Base-by-base conservation (phyloP, 2,329 filamentous ascomycete species). In the Aphanoascus verrucosus region DNA sequence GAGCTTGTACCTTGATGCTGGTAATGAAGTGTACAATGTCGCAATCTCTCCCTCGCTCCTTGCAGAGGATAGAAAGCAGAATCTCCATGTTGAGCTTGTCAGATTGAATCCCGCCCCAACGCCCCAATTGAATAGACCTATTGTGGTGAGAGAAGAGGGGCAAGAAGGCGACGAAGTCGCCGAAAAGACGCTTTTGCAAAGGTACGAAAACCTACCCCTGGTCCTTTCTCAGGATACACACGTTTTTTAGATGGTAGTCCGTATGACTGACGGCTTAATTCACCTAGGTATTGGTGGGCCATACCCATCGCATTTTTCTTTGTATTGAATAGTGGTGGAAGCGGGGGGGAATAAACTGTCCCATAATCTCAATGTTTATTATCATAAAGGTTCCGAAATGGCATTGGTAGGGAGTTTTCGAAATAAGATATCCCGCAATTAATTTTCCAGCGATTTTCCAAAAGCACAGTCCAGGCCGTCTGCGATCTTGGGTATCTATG, bases 281-380 rank as follows among this genome's bases (percentile, higher is more conserved):
- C 17, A 11, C 19, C 17, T 56, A 72, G 72, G 56, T 75, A 75
- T 58, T 75, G 72, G 72, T 75, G 72, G 72, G 66, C 72, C 40
- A 64, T 73, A 51, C 63, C 72, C 57, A 65, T 72, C 35, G 56
- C 72, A 34, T 63, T 65, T 11, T 65, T 75, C 54, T 54, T 75
- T 53, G 65, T 64, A 23, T 65, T 74, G 64, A 67, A 28, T 28
- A 28, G 68, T 15, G 69, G 70, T 37, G 67, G 70, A 37, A 70
- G 67, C 14, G 37, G 40, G 40, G 50, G 32, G 11, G 38, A 34
- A 40, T 52, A 23, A 41, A 15, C 40, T 11, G 4, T 32, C 14
- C 7, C 14, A 46, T n/a, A 14, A 32, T n/a, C 11, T 1, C 41
- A 19, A 14, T 15, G 17, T 19, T 17, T 41, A 9, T n/a, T 17